Evolutionary conservation across 495 filamentous ascomycete species (phyloP).

Genomic region (Symbiotaphrina buchneri): DNA sequence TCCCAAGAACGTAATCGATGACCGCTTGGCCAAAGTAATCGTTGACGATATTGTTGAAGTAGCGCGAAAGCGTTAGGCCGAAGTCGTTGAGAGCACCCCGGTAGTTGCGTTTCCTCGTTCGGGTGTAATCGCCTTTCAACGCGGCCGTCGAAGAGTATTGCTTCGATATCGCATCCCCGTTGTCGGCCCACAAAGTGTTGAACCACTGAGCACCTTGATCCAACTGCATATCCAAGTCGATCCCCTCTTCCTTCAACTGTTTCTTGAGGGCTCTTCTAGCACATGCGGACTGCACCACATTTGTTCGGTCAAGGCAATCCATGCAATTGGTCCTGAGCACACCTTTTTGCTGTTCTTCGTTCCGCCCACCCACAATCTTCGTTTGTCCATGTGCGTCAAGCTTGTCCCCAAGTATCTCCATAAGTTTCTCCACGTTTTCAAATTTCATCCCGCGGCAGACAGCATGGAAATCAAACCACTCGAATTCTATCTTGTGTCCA

Average conservation of each 20-base stretch:
- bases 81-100: constrained; percentile 86
- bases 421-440: constrained; percentile 64
- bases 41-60: constrained; percentile 65
- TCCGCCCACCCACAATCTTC: constrained; percentile 23
- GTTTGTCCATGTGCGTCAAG: constrained; percentile 44
- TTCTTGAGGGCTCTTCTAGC: constrained; percentile 27
- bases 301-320: constrained; percentile 45
- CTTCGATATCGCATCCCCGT: constrained; percentile 48
- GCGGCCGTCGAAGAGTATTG: constrained; percentile 77
- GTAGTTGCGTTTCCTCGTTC: constrained; percentile 74
- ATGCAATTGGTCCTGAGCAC: constrained; percentile 86
- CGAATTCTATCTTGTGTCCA: constrained; percentile 35
- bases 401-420: constrained; percentile 40
- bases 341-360: constrained; percentile 33
- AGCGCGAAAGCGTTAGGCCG: constrained; percentile 59
- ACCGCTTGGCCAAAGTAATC: constrained; percentile 90
- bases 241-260: constrained; percentile 51
- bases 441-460: constrained; percentile 86
- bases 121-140: constrained; percentile 86
- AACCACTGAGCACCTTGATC: constrained; percentile 74
- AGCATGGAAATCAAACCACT: constrained; percentile 93
- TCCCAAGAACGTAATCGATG: constrained; percentile 86
- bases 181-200: constrained; percentile 89
- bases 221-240: constrained; percentile 40
- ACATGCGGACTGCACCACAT: constrained; percentile 4